Evolutionary conservation across 768 basidiomycete genomes (phyloP).

Genomic region (Calocybe indica): DNA sequence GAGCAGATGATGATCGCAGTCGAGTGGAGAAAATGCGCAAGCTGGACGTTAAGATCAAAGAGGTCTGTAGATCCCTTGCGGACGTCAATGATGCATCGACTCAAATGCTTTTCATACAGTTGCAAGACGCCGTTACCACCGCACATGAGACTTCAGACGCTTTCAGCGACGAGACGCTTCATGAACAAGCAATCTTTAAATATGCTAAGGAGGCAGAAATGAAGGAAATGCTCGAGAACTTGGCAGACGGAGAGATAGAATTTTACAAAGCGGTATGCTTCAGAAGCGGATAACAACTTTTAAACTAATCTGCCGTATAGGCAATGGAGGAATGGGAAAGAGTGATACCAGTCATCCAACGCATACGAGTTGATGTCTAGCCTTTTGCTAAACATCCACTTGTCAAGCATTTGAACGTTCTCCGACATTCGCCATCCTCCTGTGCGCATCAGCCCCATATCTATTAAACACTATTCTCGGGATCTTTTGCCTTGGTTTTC

Average conservation of each 20-base stretch:
- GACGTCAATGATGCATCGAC: neutral
- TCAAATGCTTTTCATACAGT: constrained; percentile 32
- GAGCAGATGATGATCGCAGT: constrained; percentile 89
- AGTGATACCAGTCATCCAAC: constrained; percentile 89
- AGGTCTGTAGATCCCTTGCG: constrained; percentile 43
- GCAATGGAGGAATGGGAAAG: constrained; percentile 98
- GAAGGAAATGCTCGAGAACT: constrained; percentile 87
- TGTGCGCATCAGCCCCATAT: too few relatives aligned
- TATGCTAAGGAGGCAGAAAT: constrained; percentile 90
- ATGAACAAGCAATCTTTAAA: constrained; percentile 89
- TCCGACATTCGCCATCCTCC: neutral
- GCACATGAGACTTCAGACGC: constrained; percentile 95
- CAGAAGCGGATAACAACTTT: neutral
- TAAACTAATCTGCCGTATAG: constrained; percentile 26
- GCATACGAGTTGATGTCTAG: constrained; percentile 89
- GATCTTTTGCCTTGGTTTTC: neutral
- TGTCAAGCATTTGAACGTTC: neutral
- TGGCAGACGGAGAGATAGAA: constrained; percentile 94
- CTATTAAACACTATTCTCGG: neutral
- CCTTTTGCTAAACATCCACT: neutral
- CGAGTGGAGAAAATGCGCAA: constrained; percentile 92
- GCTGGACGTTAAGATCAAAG: constrained; percentile 91
- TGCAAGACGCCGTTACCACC: constrained; percentile 93
- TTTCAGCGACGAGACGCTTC: constrained; percentile 91
- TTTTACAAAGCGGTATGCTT: constrained; percentile 77